A percentile compares a stretch with the other conserved stretches of the same genome.
Conservation (phyloP, 208 protist species). For the Tritrichomonas foetus region DNA sequence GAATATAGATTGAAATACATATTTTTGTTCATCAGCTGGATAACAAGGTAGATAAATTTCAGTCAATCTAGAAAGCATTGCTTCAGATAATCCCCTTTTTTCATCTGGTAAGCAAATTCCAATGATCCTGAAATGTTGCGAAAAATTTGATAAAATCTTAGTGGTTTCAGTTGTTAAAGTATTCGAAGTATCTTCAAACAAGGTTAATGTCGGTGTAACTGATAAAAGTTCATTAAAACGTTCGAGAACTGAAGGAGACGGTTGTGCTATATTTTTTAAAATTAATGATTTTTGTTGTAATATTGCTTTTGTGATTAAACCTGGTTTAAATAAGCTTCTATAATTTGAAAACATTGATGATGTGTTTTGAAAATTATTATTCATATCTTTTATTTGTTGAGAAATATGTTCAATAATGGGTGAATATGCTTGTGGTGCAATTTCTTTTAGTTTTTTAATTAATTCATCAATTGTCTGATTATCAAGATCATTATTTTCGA, state of each 20-base stretch:
- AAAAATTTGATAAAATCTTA: background rate
- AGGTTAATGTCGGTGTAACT: background rate
- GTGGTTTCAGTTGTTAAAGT: background rate
- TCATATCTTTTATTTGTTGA: background rate
- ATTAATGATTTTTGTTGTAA: constrained; percentile 3
- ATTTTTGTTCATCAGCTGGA: background rate
- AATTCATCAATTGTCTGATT: background rate
- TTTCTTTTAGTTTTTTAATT: background rate
- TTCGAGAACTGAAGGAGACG: background rate
- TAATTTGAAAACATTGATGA: background rate
- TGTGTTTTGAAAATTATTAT: background rate
- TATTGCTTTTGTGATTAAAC: background rate
- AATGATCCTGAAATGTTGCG: background rate
- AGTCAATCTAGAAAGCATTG: background rate
- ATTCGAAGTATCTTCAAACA: background rate
- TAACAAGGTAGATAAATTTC: background rate
- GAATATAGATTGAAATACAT: too few relatives aligned
- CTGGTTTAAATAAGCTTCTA: background rate
- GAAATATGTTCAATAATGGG: background rate
- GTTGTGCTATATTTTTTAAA: background rate
- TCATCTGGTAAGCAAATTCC: background rate
- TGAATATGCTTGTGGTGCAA: background rate
- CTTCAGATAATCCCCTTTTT: background rate
- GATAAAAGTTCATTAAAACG: constrained; percentile 6
- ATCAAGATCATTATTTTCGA: too few relatives aligned